These are phyloP conservation scores for Lodderomyces metapsilosis DNA, from an alignment of 1,139 yeast species.

Conservation along the genomic window DNA sequence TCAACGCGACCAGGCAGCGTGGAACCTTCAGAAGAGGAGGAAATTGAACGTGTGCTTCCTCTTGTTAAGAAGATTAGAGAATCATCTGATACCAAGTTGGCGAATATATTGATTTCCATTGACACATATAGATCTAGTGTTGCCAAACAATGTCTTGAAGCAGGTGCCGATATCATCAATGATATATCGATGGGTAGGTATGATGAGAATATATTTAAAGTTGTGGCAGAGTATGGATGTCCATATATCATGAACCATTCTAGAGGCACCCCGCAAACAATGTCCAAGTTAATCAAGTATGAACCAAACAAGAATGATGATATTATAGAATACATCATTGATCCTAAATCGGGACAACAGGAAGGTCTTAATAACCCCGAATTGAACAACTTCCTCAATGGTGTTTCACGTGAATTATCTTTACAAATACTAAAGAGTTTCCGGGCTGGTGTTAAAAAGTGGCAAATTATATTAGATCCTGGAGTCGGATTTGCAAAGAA, in stretches of 20 bases:
- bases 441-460: slow-evolving; percentile 65
- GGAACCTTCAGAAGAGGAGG: slow-evolving; percentile 60
- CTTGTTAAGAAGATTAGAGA: slow-evolving; percentile 61
- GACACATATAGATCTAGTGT: slow-evolving; percentile 83
- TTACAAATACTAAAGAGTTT: slow-evolving; percentile 57
- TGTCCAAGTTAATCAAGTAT: slow-evolving; percentile 64
- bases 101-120: slow-evolving; percentile 59
- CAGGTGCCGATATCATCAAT: slow-evolving; percentile 90
- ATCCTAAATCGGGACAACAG: slow-evolving; percentile 29
- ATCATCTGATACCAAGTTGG: slow-evolving; percentile 27
- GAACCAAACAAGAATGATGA: slow-evolving; percentile 39
- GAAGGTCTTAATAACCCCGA: slow-evolving; percentile 23
- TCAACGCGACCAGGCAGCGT: slow-evolving; percentile 83
- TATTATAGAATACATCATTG: slow-evolving; percentile 37
- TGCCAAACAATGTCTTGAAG: slow-evolving; percentile 63
- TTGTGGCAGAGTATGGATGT: slow-evolving; percentile 66
- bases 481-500: slow-evolving; percentile 94
- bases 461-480: slow-evolving; percentile 93
- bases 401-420: slow-evolving; percentile 64
- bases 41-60: slow-evolving; percentile 65
- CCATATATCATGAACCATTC: slow-evolving; percentile 85
- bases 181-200: slow-evolving; percentile 83
- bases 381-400: slow-evolving; percentile 38
- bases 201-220: slow-evolving; percentile 63
- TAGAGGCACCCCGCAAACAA: slow-evolving; percentile 76